Conservation (phyloP, 2,329 filamentous ascomycete genomes). For the Epichloe sp. region DNA sequence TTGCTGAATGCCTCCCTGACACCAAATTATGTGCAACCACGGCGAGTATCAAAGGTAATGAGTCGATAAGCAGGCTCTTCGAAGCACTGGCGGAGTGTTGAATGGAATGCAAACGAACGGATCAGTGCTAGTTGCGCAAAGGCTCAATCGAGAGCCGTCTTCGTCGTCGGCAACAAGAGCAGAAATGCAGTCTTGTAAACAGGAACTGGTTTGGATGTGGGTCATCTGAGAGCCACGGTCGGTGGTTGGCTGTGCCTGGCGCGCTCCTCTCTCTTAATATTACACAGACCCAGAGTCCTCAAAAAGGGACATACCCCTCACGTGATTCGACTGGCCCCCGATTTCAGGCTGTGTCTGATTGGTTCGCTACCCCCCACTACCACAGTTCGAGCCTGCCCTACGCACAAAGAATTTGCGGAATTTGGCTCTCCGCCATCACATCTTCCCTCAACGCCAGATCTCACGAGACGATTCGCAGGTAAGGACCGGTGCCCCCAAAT, state of each 20-base stretch:
- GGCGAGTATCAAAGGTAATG: not conserved
- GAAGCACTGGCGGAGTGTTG: not conserved
- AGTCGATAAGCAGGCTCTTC: not conserved
- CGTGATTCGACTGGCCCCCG: constrained; percentile 12
- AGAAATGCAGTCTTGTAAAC: constrained; percentile 3
- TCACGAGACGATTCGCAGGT: constrained; percentile 30
- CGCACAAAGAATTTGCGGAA: constrained; percentile 31
- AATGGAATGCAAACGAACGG: not conserved
- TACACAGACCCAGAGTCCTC: not conserved
- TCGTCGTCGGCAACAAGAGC: not conserved
- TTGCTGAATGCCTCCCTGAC: not conserved
- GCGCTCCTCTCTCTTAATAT: not conserved
- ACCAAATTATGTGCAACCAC: not conserved
- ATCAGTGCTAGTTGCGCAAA: not conserved
- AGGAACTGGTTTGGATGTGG: constrained; percentile 5
- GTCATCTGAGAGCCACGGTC: not conserved
- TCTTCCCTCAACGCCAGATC: constrained; percentile 24
- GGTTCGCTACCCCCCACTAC: constrained; percentile 22
- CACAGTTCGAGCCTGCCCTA: constrained; percentile 26
- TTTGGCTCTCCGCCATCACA: constrained; percentile 23
- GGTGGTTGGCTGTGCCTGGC: not conserved
- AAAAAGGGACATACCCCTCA: constrained; percentile 9
- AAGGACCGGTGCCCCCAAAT: constrained; percentile 18
- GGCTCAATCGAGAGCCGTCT: not conserved
- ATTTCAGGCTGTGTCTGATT: constrained; percentile 15